These are phyloP conservation scores for Hansenula sp. DNA, from an alignment of 1,139 yeast species.

Conservation along the genomic window DNA sequence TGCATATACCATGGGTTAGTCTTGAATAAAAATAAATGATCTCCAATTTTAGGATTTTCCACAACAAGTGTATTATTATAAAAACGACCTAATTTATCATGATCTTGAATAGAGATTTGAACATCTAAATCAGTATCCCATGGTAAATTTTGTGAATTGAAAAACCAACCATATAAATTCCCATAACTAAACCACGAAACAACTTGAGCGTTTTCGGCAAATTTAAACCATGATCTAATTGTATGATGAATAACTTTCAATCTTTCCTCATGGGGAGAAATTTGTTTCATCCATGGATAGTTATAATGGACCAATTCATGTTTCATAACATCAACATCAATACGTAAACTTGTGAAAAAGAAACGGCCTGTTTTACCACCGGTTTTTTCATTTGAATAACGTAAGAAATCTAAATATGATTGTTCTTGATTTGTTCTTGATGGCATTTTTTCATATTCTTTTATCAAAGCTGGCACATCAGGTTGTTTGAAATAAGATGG, in stretches of 20 bases:
- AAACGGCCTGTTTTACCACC: conserved; percentile 14
- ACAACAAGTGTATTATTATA: conserved; percentile 50
- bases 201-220: conserved; percentile 44
- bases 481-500: conserved; percentile 13
- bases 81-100: conserved; percentile 43
- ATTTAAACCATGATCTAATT: conserved; percentile 54
- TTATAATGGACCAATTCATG: conserved; percentile 45
- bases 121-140: conserved; percentile 69
- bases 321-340: conserved; percentile 33
- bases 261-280: conserved; percentile 37
- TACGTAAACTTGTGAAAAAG: conserved; percentile 45
- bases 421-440: conserved; percentile 8
- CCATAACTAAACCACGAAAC: conserved; percentile 63
- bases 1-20: conserved; percentile 25
- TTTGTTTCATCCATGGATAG: conserved; percentile 43
- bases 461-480: conserved; percentile 13
- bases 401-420: conserved; percentile 20
- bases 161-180: conserved; percentile 63
- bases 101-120: conserved; percentile 55
- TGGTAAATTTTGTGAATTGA: conserved; percentile 60
- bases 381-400: conserved; percentile 17
- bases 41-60: conserved; percentile 56
- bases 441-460: conserved; percentile 9
- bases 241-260: conserved; percentile 47
- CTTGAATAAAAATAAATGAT: conserved; percentile 36